Evolutionary conservation across 306 rosid species (phyloP), one percentile per base, ranked within the genome.

Genomic region (Quercus aquifolioides): DNA sequence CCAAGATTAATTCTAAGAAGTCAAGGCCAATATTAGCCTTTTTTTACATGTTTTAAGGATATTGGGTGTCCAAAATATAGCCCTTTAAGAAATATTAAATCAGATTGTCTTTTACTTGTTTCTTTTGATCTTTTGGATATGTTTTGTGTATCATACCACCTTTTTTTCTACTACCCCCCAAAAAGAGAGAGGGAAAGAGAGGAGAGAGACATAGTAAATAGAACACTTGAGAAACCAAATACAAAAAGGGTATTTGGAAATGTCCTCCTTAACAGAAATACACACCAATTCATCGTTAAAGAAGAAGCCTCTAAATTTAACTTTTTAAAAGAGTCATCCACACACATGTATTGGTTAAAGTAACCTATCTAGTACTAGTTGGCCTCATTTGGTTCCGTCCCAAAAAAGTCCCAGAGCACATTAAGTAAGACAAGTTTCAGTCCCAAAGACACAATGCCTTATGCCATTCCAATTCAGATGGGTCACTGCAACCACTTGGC

Each of bases 241-340:
- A 41, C 46, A 52, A 60, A 79, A 79, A 84, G 20, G 76, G 49
- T 68, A 70, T 79, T 28, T 18, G 58, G 51, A 58, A 65, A 43
- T 57, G 30, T 57, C 17, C n/a, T 81, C 74, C 86, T 81, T 86
- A 79, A 77, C 88, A 77, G 33, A 88, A 79, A 38, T 2, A 11
- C 71, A 78, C 63, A 75, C 63, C 71, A 80, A 69, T 55, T 82
- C 83, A 57, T 76, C 68, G 88, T 41, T 41, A 41, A 41, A 41
- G 46, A 85, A 90, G 81, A 91, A 84, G 90, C 81, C 84, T 87
- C 87, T 54, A 79, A 83, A 76, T 79, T 78, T 71, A 21, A 74
- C 60, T 74, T 82, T 76, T 54, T 77, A 49, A 70, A 83, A 85
- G 81, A 78, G 80, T 85, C 77, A 87, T 30, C 51, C 73, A 74